A percentile compares a stretch with the other conserved stretches of the same genome.
Conservation (phyloP, 768 basidiomycete species). For the Kwoniella dejecticola region DNA sequence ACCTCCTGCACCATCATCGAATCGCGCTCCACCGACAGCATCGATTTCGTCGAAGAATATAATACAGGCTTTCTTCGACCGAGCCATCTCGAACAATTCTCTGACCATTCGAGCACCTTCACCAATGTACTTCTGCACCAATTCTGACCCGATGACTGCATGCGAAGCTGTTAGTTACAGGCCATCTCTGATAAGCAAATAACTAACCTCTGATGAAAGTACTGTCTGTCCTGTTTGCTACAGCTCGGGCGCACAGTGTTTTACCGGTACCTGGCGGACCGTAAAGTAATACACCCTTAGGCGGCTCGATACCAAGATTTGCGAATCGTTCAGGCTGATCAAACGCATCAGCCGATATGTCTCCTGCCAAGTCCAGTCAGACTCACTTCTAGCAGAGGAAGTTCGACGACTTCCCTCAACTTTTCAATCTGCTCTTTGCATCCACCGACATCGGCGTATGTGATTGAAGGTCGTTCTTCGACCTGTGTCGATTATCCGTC, state of each 20-base stretch:
- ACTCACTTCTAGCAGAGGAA: slow-evolving; percentile 85
- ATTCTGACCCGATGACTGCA: slow-evolving; percentile 89
- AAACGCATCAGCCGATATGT: slow-evolving; percentile 6
- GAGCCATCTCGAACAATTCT: slow-evolving; percentile 98
- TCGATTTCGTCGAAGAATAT: slow-evolving; percentile 99
- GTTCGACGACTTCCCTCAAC: slow-evolving; percentile 95
- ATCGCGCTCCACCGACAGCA: slow-evolving; percentile 95
- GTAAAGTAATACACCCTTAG: slow-evolving; percentile 93
- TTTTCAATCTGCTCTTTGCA: slow-evolving; percentile 99
- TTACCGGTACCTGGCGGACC: slow-evolving; percentile 72
- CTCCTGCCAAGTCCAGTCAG: not conserved
- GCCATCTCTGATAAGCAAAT: too few species aligned
- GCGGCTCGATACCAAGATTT: slow-evolving; percentile 96
- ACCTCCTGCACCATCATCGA: slow-evolving; percentile 97
- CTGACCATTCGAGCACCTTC: slow-evolving; percentile 99
- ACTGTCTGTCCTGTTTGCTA: slow-evolving; percentile 96
- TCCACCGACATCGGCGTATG: slow-evolving; percentile 95
- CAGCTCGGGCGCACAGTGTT: slow-evolving; percentile 95
- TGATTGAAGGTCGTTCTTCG: slow-evolving; percentile 96
- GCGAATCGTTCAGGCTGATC: slow-evolving; percentile 95
- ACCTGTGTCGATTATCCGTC: slow-evolving; percentile 63
- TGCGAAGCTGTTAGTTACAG: not conserved
- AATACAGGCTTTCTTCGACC: slow-evolving; percentile 97
- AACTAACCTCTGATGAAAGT: slow-evolving; percentile 79
- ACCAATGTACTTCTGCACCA: slow-evolving; percentile 99